phyloP scores from a whole-genome alignment of 306 rosid species.

The Cicer arietinum region DNA sequence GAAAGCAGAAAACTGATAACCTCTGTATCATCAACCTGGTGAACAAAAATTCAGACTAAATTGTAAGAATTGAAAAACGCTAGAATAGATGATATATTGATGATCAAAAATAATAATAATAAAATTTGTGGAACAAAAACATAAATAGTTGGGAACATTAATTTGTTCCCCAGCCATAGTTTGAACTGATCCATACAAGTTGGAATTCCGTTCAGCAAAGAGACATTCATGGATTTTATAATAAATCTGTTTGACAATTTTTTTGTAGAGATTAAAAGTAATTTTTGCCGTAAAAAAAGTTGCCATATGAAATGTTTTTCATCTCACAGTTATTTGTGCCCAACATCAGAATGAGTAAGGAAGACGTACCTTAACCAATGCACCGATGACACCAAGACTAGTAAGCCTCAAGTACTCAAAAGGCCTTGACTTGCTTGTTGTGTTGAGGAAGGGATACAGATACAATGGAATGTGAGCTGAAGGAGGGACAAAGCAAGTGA shows the following conservation, averaged over 20 bases:
- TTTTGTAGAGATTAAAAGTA: neutral
- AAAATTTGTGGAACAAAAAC: neutral
- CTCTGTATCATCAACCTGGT: slow-evolving; percentile 92
- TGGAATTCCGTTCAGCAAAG: slow-evolving; percentile 11
- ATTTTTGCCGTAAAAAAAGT: neutral
- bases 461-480: slow-evolving; percentile 96
- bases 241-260: slow-evolving; percentile 4
- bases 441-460: slow-evolving; percentile 92
- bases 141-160: slow-evolving; percentile 4
- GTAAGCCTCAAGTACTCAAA: slow-evolving; percentile 97
- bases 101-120: neutral
- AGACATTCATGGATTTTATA: neutral
- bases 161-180: neutral
- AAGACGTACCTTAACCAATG: slow-evolving; percentile 86
- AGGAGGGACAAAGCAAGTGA: slow-evolving; percentile 41
- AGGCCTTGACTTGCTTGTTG: slow-evolving; percentile 93
- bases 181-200: slow-evolving; percentile 31
- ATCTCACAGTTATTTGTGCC: slow-evolving; percentile 28
- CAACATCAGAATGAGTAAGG: slow-evolving; percentile 36
- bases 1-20: slow-evolving; percentile 94
- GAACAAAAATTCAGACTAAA: slow-evolving; percentile 20
- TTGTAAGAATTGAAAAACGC: slow-evolving; percentile 15
- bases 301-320: neutral
- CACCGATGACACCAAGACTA: slow-evolving; percentile 98
- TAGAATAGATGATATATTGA: neutral